Evolutionary conservation across 2,329 filamentous ascomycete genomes (phyloP).

Genomic region (Fulvia fulva): DNA sequence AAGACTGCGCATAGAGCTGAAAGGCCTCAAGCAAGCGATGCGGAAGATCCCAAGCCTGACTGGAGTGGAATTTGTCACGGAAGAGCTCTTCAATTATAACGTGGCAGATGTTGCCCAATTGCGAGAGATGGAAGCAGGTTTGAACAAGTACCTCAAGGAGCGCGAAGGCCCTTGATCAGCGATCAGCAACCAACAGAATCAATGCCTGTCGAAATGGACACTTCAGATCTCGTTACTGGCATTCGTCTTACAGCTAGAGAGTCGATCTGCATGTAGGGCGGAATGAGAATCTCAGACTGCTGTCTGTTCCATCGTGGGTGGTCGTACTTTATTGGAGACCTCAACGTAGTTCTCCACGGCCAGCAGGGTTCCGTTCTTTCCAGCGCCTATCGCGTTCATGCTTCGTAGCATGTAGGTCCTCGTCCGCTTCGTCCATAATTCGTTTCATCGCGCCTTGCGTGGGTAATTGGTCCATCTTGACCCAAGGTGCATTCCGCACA

Average conservation of each 20-base stretch:
- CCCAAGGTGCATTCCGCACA: constrained; percentile 77
- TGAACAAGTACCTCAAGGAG: constrained; percentile 10
- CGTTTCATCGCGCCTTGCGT: constrained; percentile 58
- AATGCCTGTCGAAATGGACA: too few species aligned
- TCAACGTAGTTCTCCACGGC: constrained; percentile 30
- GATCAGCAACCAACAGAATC: too few species aligned
- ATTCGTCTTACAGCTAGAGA: too few species aligned
- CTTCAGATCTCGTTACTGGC: too few species aligned
- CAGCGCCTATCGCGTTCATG: constrained; percentile 43
- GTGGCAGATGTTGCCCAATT: background rate
- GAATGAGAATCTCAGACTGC: too few species aligned
- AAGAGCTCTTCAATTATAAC: too few species aligned
- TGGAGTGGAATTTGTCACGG: background rate
- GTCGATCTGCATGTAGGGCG: too few species aligned
- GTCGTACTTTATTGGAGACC: too few species aligned
- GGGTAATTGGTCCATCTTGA: constrained; percentile 77
- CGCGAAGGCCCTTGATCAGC: too few species aligned
- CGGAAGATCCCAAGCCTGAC: background rate
- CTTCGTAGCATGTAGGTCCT: constrained; percentile 48
- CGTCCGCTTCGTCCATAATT: constrained; percentile 66
- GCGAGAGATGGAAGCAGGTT: background rate
- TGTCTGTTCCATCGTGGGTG: too few species aligned
- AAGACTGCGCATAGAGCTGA: too few species aligned
- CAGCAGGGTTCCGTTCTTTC: constrained; percentile 44
- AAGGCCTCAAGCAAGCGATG: background rate